Percentiles rank a stretch among this genome's conserved stretches.
phyloP scores from a whole-genome alignment of 192 early-diverging fungal genomes.

The Mortierella alpina region DNA sequence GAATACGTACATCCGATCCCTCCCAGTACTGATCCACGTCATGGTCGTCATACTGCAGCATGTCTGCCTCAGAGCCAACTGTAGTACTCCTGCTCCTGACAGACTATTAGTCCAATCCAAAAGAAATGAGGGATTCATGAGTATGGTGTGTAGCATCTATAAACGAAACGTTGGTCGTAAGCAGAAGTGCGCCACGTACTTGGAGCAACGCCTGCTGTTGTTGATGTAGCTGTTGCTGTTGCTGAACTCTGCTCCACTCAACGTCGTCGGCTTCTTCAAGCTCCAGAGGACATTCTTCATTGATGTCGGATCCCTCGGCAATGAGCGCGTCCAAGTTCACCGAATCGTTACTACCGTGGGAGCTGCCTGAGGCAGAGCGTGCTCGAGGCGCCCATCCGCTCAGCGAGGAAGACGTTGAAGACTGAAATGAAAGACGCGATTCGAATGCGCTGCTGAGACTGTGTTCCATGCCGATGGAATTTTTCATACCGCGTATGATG shows the following conservation, averaged over 20 bases:
- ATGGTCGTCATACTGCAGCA: constrained; percentile 11
- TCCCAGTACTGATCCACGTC: constrained; percentile 17
- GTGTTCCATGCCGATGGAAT: not conserved
- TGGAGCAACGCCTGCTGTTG: not conserved
- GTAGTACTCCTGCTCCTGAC: constrained; percentile 3
- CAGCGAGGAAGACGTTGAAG: constrained; percentile 36
- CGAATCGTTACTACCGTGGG: constrained; percentile 37
- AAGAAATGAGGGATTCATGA: not conserved
- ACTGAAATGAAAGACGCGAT: constrained; percentile 17
- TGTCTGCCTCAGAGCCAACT: not conserved
- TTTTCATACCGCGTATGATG: not conserved
- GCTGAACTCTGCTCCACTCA: constrained; percentile 36
- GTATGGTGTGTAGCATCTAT: too few species aligned
- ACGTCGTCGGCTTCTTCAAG: constrained; percentile 44
- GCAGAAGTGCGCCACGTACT: too few species aligned
- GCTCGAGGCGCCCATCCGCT: constrained; percentile 42
- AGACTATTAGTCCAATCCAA: not conserved
- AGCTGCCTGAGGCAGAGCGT: constrained; percentile 40
- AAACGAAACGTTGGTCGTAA: too few species aligned
- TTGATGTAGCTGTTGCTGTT: constrained; percentile 13
- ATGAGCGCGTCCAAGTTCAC: constrained; percentile 52
- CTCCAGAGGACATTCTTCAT: constrained; percentile 40
- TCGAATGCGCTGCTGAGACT: constrained; percentile 40
- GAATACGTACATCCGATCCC: constrained; percentile 17
- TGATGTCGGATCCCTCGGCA: constrained; percentile 43